Evolutionary conservation across 495 filamentous ascomycete species (phyloP).

Genomic region (Talaromyces wortmannii): DNA sequence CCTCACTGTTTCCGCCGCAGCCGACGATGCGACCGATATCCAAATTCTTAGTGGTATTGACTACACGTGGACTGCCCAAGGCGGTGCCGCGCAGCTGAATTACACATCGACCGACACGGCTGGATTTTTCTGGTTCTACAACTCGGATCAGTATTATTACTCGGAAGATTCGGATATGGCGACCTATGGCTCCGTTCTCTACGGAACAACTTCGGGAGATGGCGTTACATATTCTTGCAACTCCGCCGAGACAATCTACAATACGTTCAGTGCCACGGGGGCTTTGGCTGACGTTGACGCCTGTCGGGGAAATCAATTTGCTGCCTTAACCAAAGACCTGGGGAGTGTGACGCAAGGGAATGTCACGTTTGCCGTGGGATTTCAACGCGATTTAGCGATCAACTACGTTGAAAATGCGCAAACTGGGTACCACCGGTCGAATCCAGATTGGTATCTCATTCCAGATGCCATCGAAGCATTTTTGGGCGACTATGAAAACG

Average conservation of each 20-base stretch:
- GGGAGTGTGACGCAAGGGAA: conserved; percentile 17
- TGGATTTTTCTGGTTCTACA: conserved; percentile 14
- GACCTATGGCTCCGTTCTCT: not conserved
- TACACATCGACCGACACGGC: conserved; percentile 20
- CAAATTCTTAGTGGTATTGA: conserved; percentile 46
- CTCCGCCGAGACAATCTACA: not conserved
- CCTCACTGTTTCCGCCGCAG: conserved; percentile 54
- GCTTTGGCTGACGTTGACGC: not conserved
- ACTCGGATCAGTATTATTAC: not conserved
- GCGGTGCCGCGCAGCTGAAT: conserved; percentile 15
- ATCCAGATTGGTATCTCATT: conserved; percentile 8
- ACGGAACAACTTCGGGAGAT: not conserved
- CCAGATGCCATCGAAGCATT: conserved; percentile 31
- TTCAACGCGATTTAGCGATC: conserved; percentile 35
- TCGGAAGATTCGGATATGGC: not conserved
- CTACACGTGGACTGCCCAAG: conserved; percentile 38
- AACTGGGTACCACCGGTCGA: conserved; percentile 37
- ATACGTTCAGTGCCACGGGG: not conserved
- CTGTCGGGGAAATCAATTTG: conserved; percentile 1
- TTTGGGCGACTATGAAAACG: conserved; percentile 35
- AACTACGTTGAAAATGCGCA: conserved; percentile 40
- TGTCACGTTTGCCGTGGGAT: conserved; percentile 41
- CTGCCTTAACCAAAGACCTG: conserved; percentile 37
- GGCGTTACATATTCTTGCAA: not conserved
- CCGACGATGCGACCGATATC: conserved; percentile 18